Conservation (phyloP, 2,329 filamentous ascomycete species). For the Penicillium crustosum region DNA sequence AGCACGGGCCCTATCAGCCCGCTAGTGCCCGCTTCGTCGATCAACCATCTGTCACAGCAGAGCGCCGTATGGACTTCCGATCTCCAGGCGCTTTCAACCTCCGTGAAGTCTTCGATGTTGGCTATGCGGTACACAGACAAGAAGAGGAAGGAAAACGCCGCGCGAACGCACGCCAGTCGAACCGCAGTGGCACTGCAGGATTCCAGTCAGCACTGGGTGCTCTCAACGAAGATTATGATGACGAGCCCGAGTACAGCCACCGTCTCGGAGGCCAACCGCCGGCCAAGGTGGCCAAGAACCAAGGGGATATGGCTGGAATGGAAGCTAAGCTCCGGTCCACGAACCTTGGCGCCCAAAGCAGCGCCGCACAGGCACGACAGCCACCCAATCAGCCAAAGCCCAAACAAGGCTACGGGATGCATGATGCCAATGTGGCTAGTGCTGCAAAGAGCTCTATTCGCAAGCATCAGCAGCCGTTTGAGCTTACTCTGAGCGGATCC, state of each 20-base stretch:
- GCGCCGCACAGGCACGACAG: conserved; percentile 63
- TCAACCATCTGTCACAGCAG: conserved; percentile 54
- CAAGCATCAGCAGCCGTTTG: conserved; percentile 78
- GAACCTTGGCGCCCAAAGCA: conserved; percentile 63
- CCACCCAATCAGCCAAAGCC: conserved; percentile 51
- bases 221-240: conserved; percentile 63
- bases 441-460: conserved; percentile 79
- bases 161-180: conserved; percentile 75
- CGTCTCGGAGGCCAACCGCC: conserved; percentile 55
- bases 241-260: conserved; percentile 56
- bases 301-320: conserved; percentile 66
- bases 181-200: conserved; percentile 60
- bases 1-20: conserved; percentile 44
- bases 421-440: conserved; percentile 78
- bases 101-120: conserved; percentile 95
- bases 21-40: conserved; percentile 57
- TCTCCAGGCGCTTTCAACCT: conserved; percentile 93
- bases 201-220: conserved; percentile 64
- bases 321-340: conserved; percentile 87
- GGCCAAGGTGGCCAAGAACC: conserved; percentile 65
- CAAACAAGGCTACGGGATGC: conserved; percentile 76
- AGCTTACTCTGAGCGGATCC: conserved; percentile 86
- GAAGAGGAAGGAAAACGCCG: conserved; percentile 93
- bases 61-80: conserved; percentile 83
- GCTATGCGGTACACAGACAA: conserved; percentile 95